Evolutionary conservation across 768 basidiomycete genomes (phyloP).

Genomic region (Collybiopsis luxurians): DNA sequence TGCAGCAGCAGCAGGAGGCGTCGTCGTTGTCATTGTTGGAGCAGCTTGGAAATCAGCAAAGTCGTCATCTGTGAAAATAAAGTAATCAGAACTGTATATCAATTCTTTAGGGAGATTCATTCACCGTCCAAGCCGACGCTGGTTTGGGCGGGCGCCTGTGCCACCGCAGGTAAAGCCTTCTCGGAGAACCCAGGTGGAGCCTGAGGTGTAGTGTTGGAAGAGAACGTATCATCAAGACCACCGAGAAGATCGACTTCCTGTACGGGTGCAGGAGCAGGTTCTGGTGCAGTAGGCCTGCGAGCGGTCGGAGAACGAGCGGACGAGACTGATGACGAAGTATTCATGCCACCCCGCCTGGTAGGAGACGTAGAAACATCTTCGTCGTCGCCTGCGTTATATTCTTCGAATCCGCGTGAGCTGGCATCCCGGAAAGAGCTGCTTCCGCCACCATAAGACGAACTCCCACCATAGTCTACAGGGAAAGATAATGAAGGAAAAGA

Average conservation of each 20-base stretch:
- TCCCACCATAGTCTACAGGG: constrained; percentile 1
- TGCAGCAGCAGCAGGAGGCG: constrained; percentile 17
- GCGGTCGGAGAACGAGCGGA: constrained; percentile 30
- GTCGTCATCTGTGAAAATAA: constrained; percentile 61
- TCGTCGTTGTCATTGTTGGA: constrained; percentile 36
- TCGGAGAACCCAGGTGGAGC: constrained; percentile 31
- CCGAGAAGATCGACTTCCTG: constrained; percentile 71
- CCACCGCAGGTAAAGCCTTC: constrained; percentile 55
- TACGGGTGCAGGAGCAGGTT: constrained; percentile 37
- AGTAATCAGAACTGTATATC: neutral
- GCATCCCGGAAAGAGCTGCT: constrained; percentile 56
- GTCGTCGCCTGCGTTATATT: constrained; percentile 96
- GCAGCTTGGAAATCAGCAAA: constrained; percentile 86
- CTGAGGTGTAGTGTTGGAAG: constrained; percentile 25
- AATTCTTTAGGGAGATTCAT: constrained; percentile 5
- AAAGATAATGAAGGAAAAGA: neutral
- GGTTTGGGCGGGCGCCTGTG: constrained; percentile 17
- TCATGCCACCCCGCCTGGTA: constrained; percentile 2
- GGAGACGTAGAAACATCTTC: constrained; percentile 42
- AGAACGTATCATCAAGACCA: constrained; percentile 62
- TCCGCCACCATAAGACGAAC: constrained; percentile 27
- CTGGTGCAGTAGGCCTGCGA: constrained; percentile 35
- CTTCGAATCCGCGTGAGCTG: constrained; percentile 70
- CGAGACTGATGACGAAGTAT: constrained; percentile 33
- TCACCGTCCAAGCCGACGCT: constrained; percentile 40